Evolutionary conservation across 2,329 filamentous ascomycete genomes (phyloP), one percentile per base, ranked within the genome.

Genomic region (Penicillium sp.): DNA sequence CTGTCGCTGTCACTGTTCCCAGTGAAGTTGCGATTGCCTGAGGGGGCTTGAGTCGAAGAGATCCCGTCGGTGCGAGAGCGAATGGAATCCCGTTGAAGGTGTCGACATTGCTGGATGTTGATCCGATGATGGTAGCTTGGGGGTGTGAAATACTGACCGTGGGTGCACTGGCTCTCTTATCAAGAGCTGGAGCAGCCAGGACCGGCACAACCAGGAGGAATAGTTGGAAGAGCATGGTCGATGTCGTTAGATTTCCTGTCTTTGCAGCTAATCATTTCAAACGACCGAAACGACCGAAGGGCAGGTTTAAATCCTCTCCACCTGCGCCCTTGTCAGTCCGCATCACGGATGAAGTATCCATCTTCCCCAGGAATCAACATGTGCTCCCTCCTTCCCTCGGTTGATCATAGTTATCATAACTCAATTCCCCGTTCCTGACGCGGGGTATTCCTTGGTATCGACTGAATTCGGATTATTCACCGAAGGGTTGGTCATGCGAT

Each of bases 31-130:
- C 84, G 16, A 90, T 75, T 8, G 82, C 78, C 67, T 86, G 81
- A 1, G 91, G 91, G 7, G 88, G 87, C 68, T 83, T 87, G 33
- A 95, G 81, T 16, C 91, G 86, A 25, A 91, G 77, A 3, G 79
- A 71, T 0, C 88, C 89, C 0, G 83, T 80, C 0, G 90, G 90
- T 1, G 89, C 82, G 60, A 90, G 79, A 2, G 90, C 89, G 67
- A 87, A 95, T 3, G 90, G 90, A 55, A 95, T 91, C 23, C 87
- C 89, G 54, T 83, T 85, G 77, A 91, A 93, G 26, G 80, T 84
- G 56, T 93, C 90, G 21, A 91, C 80, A 26, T 75, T 73, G 3
- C 70, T 48, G 2, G 48, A 66, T 58, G 63, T 74, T 55, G 37
- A 64, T 10, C 70, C 72, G 19, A 72, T 70, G 33, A 90, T 75